Evolutionary conservation across 257 asterid species (phyloP), one percentile per base, ranked within the genome.

Genomic region (Rauvolfia tetraphylla): DNA sequence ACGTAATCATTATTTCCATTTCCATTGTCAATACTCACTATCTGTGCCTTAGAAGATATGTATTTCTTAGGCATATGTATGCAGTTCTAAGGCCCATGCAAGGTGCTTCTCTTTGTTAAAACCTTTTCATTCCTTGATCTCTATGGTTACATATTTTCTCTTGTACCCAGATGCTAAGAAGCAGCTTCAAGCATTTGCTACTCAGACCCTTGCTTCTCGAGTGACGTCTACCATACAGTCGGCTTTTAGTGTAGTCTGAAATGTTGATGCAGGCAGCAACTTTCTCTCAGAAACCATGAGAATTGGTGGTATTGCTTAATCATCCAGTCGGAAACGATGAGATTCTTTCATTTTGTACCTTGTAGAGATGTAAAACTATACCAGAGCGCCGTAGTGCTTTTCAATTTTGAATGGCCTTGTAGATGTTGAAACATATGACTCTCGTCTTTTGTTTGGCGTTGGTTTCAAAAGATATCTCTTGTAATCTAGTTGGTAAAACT

Each of bases 111-210:
- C n/a, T 51, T 15, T 12, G 38, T 13, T 11, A 20, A 62, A 33
- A n/a, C 1, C 10, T 62, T 61, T 14, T 62, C 42, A 31, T 31
- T 25, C 0, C 1, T 0, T 31, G 4, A 61, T 63, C 44, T 63
- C 11, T 66, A 1, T 38, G 10, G 48, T 44, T 20, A 66, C 71
- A 22, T 63, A 39, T 48, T 15, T 53, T 46, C 79, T 73, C 75
- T n/a, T 75, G 58, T 72, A 49, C 76, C 65, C 99, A 93, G 99
- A 93, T 88, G 98, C 98, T 78, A 95, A 89, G 93, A 90, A 92
- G 89, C 98, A 95, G 96, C 89, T 95, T 78, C 98, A 95, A 84
- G 89, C 91, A 76, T 95, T 95, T 78, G 98, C 99, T 27, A 76
- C 97, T 41, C 96, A 93, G 89, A 91, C 97, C 65, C 79, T 95